phyloP scores from a whole-genome alignment of 2,329 filamentous ascomycete genomes.

The Geosmithia putterillii region DNA sequence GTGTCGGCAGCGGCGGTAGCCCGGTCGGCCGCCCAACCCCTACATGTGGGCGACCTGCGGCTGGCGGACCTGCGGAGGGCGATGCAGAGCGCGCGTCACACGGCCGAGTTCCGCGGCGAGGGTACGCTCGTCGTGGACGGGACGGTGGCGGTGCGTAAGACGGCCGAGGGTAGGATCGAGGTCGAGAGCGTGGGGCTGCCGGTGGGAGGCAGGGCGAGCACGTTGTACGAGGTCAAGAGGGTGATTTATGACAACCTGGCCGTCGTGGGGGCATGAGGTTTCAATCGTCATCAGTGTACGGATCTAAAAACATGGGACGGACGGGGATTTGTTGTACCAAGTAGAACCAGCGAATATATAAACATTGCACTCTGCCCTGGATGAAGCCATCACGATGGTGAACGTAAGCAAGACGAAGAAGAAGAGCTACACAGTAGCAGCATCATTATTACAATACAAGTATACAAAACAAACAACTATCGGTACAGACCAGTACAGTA shows the following conservation, averaged over 20 bases:
- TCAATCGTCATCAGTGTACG: too few relatives aligned
- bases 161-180: slow-evolving; percentile 74
- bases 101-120: slow-evolving; percentile 86
- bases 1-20: slow-evolving; percentile 50
- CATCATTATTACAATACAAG: background rate
- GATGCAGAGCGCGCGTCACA: slow-evolving; percentile 72
- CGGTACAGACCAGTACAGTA: background rate
- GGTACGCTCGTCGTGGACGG: slow-evolving; percentile 85
- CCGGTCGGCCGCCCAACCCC: slow-evolving; percentile 67
- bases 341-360: too few relatives aligned
- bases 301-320: too few relatives aligned
- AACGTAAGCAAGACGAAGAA: too few relatives aligned
- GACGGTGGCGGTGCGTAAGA: slow-evolving; percentile 79
- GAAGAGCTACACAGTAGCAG: background rate
- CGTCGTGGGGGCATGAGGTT: slow-evolving; percentile 79
- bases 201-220: slow-evolving; percentile 33
- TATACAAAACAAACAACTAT: background rate
- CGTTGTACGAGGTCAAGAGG: slow-evolving; percentile 77
- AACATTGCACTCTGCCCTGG: too few relatives aligned
- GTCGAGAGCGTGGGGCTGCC: slow-evolving; percentile 60
- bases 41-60: slow-evolving; percentile 88
- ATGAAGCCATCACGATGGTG: too few relatives aligned
- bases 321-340: too few relatives aligned
- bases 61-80: slow-evolving; percentile 78
- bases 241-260: slow-evolving; percentile 92